Evolutionary conservation across 1,284 basidiomycete species (phyloP).

Genomic region (Leccinum variabile): DNA sequence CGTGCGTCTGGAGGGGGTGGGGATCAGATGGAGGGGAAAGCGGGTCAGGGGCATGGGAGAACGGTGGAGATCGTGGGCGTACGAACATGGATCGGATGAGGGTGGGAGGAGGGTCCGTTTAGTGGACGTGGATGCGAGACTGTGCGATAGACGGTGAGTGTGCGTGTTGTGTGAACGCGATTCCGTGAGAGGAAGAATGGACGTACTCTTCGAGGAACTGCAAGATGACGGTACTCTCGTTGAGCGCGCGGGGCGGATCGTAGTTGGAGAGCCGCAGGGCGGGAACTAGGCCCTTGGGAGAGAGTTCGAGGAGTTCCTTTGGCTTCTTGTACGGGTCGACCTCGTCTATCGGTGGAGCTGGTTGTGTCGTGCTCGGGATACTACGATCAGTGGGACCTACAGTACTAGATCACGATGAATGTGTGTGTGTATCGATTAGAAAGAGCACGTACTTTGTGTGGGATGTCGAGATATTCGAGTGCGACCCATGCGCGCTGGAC

Average conservation of each 20-base stretch:
- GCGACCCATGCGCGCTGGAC: constrained; percentile 47
- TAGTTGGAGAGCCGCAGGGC: constrained; percentile 58
- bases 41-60: neutral
- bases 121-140: constrained; percentile 47
- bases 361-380: neutral
- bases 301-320: constrained; percentile 71
- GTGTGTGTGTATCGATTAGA: neutral
- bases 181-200: neutral
- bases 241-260: constrained; percentile 54
- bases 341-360: constrained; percentile 48
- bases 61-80: neutral
- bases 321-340: constrained; percentile 85
- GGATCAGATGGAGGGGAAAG: neutral
- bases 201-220: constrained; percentile 71
- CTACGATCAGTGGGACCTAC: constrained; percentile 25
- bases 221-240: constrained; percentile 72
- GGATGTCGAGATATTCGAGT: constrained; percentile 40
- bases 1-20: constrained; percentile 47
- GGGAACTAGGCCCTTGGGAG: constrained; percentile 79
- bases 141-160: constrained; percentile 20
- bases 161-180: neutral
- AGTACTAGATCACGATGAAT: constrained; percentile 32
- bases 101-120: constrained; percentile 58
- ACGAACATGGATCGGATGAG: constrained; percentile 57
- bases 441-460: constrained; percentile 33